Base-by-base conservation (phyloP, 176 grass and related monocot species). In the Bromus sterilis region DNA sequence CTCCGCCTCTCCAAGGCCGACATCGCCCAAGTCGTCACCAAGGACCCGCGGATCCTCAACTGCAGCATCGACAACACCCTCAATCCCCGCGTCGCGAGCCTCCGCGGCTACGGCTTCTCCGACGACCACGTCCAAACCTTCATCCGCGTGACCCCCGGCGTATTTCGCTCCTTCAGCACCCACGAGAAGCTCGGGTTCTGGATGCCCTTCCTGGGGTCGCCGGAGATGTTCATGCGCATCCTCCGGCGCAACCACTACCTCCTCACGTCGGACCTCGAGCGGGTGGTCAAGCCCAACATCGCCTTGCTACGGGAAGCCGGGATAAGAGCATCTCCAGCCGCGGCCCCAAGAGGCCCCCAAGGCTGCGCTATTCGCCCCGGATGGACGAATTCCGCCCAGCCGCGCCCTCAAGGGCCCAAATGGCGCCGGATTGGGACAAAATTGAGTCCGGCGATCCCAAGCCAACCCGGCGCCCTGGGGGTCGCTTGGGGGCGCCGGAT, bases 131-230 rank as follows among this genome's bases (percentile, higher is more conserved):
- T 88, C 40, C 7, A 25, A 28, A 31, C 13, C 23, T 77, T 89
- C 31, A 0, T 83, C 69, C 34, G 26, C 43, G 0, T 16, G 58
- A 10, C 28, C 29, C 53, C 84, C 8, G 2, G 1, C 15, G 7
- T 5, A 46, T 86, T 92, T 69, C 36, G 89, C 68, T 6, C 30
- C 60, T 21, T 57, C 66, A 65, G 60, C 41, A 36, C 85, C 55
- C 51, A 82, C 3, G 24, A 44, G 26, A 94, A 85, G 84, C 88
- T 94, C 48, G 71, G 86, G 40, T 85, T 91, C 59, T 85, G 85
- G 77, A 51, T 88, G 30, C 29, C 75, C 11, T 60, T 81, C 57
- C 24, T 94, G 5, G 78, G 82, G 2, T 87, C 86, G 12, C 55
- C 32, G 2, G 77, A 88, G 14, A 65, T 35, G 57, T 24, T 94